These are phyloP conservation scores for Melaleuca quinquenervia DNA, from an alignment of 345 rosid species.

Conservation along the genomic window DNA sequence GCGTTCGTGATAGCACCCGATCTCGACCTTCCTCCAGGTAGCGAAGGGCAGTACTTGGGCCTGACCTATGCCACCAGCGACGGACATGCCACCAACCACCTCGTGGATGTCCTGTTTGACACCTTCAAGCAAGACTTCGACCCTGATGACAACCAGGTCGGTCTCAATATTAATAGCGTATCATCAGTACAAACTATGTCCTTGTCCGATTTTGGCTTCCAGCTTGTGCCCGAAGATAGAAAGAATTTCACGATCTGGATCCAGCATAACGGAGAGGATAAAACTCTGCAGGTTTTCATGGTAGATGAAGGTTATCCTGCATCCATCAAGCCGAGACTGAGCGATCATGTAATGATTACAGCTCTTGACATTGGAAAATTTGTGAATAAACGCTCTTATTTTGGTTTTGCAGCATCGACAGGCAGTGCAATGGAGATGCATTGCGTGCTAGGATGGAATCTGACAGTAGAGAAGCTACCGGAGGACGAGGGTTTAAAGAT, in stretches of 20 bases:
- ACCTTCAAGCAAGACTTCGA: constrained; percentile 33
- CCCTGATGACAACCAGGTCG: constrained; percentile 38
- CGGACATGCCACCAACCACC: constrained; percentile 18
- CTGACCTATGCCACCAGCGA: constrained; percentile 45
- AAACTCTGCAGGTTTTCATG: constrained; percentile 21
- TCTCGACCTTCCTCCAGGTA: constrained; percentile 11
- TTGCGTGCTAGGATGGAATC: constrained; percentile 29
- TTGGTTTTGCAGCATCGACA: constrained; percentile 39
- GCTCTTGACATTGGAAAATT: constrained; percentile 11
- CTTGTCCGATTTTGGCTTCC: constrained; percentile 12
- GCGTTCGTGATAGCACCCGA: constrained; percentile 40
- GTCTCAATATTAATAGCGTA: constrained; percentile 34
- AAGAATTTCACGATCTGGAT: constrained; percentile 23
- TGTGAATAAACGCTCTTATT: constrained; percentile 22
- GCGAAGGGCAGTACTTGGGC: constrained; percentile 35
- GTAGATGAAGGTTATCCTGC: neutral
- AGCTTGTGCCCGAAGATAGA: neutral
- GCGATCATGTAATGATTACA: constrained; percentile 7
- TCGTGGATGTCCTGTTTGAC: constrained; percentile 45
- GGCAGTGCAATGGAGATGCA: constrained; percentile 25
- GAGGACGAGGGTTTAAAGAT: neutral
- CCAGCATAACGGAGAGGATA: constrained; percentile 12
- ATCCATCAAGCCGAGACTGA: constrained; percentile 1
- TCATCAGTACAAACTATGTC: constrained; percentile 7
- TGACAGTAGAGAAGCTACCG: constrained; percentile 19